Evolutionary conservation across 768 basidiomycete genomes (phyloP), one percentile per base, ranked within the genome.

Genomic region (Rhizopogon vinicolor): DNA sequence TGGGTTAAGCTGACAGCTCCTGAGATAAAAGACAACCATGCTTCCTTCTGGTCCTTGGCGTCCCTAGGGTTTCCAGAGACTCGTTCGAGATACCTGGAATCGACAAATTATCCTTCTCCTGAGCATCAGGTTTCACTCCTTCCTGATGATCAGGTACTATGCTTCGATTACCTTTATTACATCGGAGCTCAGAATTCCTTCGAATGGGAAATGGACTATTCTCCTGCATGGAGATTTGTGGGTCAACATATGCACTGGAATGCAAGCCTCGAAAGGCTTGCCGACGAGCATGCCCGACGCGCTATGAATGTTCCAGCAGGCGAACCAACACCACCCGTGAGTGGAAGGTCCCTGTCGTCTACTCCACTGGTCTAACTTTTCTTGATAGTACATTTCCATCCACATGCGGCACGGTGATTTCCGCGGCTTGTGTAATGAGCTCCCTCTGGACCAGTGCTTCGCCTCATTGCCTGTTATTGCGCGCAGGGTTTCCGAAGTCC

Each of bases 371-470:
- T 37, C 41, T 52, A 31, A 59, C 16, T 25, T 12, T 46, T 9
- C 6, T 45, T 45, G 46, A 51, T 13, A 83, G 80, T 87, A 74
- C 63, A 84, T 87, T 60, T 71, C 75, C 5, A 72, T 86, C 40
- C 84, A 86, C 60, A 69, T 79, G 31, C 79, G 85, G 12, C 80
- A 76, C 51, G 75, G 77, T 9, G 84, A 86, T 62, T 86, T 86
- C 60, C 62, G 60, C 40, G 63, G 55, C 28, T 78, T 69, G 61
- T 86, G 85, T 58, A 68, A 72, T 10, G 72, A 74, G 8, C 62
- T 69, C 2, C 68, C 77, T 16, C 40, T 72, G 1, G 63, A 71
- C 12, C 75, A 77, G 33, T 85, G 83, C 57, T 83, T 79, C 55
- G 79, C 82, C n/a, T 67, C 82, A 1, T 58, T 84, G n/a, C 63